These are phyloP conservation scores for Nakazawaea laoshanensis DNA, from an alignment of 805 yeast genomes.

Conservation along the genomic window DNA sequence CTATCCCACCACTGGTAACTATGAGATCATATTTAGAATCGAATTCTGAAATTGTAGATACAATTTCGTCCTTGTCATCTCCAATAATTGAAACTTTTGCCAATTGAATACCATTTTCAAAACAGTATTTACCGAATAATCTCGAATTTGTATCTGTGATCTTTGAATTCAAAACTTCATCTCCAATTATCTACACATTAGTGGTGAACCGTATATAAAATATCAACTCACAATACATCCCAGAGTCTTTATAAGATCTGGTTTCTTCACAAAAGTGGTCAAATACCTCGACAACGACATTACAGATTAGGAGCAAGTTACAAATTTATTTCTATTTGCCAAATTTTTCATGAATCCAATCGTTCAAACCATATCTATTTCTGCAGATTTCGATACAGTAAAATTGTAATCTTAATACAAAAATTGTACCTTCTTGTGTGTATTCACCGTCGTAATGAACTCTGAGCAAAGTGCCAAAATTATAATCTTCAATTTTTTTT, in stretches of 20 bases:
- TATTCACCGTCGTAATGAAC: conserved; percentile 66
- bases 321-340: background rate
- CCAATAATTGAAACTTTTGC: conserved; percentile 66
- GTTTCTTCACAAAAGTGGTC: background rate
- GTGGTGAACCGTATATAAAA: background rate
- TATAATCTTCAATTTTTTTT: conserved; percentile 74
- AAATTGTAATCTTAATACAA: conserved; percentile 89
- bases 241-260: conserved; percentile 2
- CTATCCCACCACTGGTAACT: conserved; percentile 70
- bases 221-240: conserved; percentile 9
- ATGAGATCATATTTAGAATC: conserved; percentile 51
- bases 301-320: background rate
- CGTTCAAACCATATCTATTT: conserved; percentile 84
- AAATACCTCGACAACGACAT: background rate
- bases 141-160: conserved; percentile 72
- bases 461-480: conserved; percentile 91
- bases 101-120: conserved; percentile 56
- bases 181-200: conserved; percentile 52
- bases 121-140: conserved; percentile 65
- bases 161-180: conserved; percentile 82
- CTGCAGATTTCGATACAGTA: conserved; percentile 92
- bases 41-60: conserved; percentile 38
- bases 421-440: conserved; percentile 74
- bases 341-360: conserved; percentile 55
- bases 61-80: conserved; percentile 63